These are phyloP conservation scores for Mimosa bimucronata DNA, from an alignment of 306 rosid species.

Conservation along the genomic window DNA sequence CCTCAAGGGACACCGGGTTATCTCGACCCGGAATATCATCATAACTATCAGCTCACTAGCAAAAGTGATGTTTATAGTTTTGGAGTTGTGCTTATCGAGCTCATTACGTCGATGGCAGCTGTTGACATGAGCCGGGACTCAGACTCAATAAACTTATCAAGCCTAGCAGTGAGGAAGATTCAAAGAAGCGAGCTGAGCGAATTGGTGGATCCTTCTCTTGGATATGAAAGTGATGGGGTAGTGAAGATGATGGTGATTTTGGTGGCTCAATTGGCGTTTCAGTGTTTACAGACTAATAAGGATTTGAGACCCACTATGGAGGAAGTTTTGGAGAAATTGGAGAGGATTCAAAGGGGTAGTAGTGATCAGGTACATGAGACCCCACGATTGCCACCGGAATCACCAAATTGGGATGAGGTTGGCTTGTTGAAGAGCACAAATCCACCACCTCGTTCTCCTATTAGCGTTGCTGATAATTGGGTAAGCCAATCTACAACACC, in stretches of 20 bases:
- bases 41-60: neutral
- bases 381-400: neutral
- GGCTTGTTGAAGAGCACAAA: slow-evolving; percentile 46
- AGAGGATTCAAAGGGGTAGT: slow-evolving; percentile 49
- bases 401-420: slow-evolving; percentile 41
- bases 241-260: slow-evolving; percentile 49
- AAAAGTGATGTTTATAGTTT: slow-evolving; percentile 13
- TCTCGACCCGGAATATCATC: slow-evolving; percentile 61
- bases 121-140: slow-evolving; percentile 53
- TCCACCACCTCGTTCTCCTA: slow-evolving; percentile 46
- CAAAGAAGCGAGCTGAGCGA: slow-evolving; percentile 42
- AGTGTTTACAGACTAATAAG: slow-evolving; percentile 70
- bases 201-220: slow-evolving; percentile 51
- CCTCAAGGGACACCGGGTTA: slow-evolving; percentile 82
- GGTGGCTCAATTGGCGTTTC: slow-evolving; percentile 78
- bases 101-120: slow-evolving; percentile 28
- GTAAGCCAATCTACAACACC: slow-evolving; percentile 48
- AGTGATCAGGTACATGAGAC: neutral
- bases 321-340: slow-evolving; percentile 58
- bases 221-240: slow-evolving; percentile 42
- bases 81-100: slow-evolving; percentile 4
- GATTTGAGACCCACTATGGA: slow-evolving; percentile 77
- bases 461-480: slow-evolving; percentile 44
- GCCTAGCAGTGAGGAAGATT: slow-evolving; percentile 51
- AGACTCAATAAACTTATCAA: slow-evolving; percentile 56